phyloP scores from a whole-genome alignment of 306 rosid genomes.

The Trifolium fragiferum region DNA sequence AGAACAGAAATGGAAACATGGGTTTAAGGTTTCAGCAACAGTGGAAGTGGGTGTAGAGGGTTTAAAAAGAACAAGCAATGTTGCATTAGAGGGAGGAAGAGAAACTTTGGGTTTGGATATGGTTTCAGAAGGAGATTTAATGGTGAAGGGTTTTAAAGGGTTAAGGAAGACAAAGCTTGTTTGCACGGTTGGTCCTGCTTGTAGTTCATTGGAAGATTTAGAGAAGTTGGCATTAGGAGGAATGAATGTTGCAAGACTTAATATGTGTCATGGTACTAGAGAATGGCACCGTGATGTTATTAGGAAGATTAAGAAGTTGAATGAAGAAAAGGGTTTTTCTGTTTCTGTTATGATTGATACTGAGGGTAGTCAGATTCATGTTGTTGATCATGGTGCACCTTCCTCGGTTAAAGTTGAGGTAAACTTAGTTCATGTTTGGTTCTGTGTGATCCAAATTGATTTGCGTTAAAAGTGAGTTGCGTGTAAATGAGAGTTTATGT shows the following conservation, averaged over 20 bases:
- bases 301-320: constrained; percentile 75
- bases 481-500: too few relatives aligned
- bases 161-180: constrained; percentile 91
- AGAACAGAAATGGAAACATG: constrained; percentile 45
- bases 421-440: too few relatives aligned
- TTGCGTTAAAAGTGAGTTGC: too few relatives aligned
- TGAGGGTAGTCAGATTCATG: constrained; percentile 87
- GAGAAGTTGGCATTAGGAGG: constrained; percentile 84
- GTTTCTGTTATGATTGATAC: constrained; percentile 90
- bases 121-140: constrained; percentile 76
- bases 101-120: constrained; percentile 63
- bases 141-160: constrained; percentile 76
- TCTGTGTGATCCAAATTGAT: too few relatives aligned
- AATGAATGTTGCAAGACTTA: constrained; percentile 87
- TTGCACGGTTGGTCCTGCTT: constrained; percentile 85
- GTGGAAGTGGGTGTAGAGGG: constrained; percentile 59
- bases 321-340: constrained; percentile 67
- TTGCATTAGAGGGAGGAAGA: constrained; percentile 49
- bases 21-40: constrained; percentile 53
- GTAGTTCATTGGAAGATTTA: constrained; percentile 68
- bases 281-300: constrained; percentile 84
- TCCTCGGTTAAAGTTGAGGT: constrained; percentile 85
- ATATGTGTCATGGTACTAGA: constrained; percentile 85
- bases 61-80: constrained; percentile 38
- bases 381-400: constrained; percentile 89